Conservation (phyloP, 257 asterid species). For the Orobanche coerulescens region DNA sequence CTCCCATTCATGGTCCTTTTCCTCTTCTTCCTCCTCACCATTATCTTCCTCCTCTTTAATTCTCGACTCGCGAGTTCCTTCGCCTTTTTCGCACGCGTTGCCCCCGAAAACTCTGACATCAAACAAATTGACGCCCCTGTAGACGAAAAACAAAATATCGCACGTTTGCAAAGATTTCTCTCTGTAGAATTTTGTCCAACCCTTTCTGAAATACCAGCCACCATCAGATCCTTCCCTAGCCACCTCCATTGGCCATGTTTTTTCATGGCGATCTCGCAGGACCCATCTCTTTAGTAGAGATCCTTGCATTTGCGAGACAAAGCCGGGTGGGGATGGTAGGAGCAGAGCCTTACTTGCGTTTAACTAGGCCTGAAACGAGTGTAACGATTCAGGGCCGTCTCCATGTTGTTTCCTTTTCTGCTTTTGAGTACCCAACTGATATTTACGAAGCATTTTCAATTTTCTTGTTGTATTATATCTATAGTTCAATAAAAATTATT, state of each 20-base stretch:
- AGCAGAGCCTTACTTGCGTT: no score
- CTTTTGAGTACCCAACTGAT: no score
- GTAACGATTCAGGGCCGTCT: no score
- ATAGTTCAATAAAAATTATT: no score
- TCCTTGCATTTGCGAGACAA: neutral
- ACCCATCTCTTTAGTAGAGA: neutral
- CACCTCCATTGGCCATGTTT: conserved; percentile 16
- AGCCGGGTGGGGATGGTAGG: no score
- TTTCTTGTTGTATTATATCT: no score
- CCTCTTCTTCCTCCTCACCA: neutral
- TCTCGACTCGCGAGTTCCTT: neutral
- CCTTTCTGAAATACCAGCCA: conserved; percentile 15
- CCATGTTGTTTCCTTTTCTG: no score
- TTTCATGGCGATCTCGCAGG: conserved; percentile 18
- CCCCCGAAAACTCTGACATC: conserved; percentile 9
- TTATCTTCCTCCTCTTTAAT: neutral
- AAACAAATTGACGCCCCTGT: neutral
- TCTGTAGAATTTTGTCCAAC: conserved; percentile 23
- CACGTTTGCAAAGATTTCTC: conserved; percentile 8
- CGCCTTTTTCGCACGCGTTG: conserved; percentile 9
- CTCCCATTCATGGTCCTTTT: no score
- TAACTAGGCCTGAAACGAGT: no score
- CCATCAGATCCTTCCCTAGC: neutral
- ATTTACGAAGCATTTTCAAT: no score
- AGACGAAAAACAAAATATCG: neutral